Conservation (phyloP, 257 asterid species). For the Solanum tacnaense region DNA sequence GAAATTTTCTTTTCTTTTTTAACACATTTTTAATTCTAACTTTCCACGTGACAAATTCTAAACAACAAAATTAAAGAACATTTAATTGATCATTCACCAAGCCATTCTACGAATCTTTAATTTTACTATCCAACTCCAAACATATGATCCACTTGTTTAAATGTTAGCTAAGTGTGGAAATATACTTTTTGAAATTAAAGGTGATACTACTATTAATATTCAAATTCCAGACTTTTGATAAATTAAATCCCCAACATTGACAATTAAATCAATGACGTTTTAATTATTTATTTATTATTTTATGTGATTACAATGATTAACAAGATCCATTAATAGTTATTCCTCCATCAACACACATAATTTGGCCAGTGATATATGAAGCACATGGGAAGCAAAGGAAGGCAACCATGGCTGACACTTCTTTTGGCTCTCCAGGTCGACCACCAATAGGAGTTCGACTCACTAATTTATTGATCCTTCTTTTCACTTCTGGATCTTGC, state of each 20-base stretch:
- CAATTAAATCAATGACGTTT: background rate
- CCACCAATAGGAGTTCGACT: constrained; percentile 12
- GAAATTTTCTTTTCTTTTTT: too few species aligned
- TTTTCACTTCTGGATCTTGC: background rate
- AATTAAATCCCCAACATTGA: background rate
- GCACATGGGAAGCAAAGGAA: background rate
- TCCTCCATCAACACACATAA: background rate
- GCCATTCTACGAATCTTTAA: too few species aligned
- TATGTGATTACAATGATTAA: background rate
- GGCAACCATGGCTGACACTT: background rate
- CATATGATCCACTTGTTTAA: background rate
- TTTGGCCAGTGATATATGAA: background rate
- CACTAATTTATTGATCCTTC: background rate
- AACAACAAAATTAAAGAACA: too few species aligned
- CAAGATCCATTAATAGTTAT: background rate
- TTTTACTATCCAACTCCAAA: background rate
- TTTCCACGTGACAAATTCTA: too few species aligned
- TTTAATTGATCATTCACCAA: too few species aligned
- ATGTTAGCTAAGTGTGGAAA: too few species aligned
- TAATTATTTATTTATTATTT: background rate
- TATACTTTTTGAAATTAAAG: too few species aligned
- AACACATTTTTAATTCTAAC: too few species aligned
- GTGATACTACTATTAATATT: too few species aligned
- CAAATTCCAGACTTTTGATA: too few species aligned
- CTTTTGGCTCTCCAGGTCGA: background rate